Evolutionary conservation across 176 grass and related monocot species (phyloP).

Genomic region (Sorghum bicolor): DNA sequence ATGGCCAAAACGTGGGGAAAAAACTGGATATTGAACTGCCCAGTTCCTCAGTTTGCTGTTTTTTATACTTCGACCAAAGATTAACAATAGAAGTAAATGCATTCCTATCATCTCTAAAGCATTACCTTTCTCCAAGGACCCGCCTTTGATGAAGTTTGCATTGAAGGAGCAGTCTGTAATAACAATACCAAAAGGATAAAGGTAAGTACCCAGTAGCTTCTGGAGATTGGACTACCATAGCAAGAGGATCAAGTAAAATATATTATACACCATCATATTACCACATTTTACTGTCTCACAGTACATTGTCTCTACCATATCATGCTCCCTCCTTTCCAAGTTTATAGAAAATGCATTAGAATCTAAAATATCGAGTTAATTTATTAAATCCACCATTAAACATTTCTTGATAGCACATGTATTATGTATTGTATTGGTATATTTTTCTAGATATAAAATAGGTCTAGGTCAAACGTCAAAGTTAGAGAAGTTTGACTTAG

Average conservation of each 20-base stretch:
- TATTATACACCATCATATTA: slow-evolving; percentile 6
- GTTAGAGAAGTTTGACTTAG: neutral
- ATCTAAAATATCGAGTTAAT: neutral
- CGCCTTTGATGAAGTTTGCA: slow-evolving; percentile 84
- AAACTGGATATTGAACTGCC: neutral
- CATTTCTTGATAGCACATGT: neutral
- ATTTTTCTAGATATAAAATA: neutral
- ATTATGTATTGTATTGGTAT: neutral
- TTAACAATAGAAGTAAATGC: slow-evolving; percentile 12
- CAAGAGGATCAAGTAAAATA: neutral
- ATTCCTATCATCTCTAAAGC: neutral
- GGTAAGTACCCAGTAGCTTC: neutral
- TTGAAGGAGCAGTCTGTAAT: slow-evolving; percentile 44
- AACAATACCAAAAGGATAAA: slow-evolving; percentile 20
- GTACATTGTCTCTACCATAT: slow-evolving; percentile 8
- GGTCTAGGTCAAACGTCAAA: neutral
- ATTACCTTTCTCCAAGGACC: slow-evolving; percentile 91
- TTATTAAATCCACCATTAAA: neutral
- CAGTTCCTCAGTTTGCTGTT: neutral
- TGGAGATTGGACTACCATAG: slow-evolving; percentile 9
- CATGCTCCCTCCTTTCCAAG: neutral
- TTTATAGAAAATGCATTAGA: neutral
- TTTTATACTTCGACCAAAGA: neutral
- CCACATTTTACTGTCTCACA: neutral
- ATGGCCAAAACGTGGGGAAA: neutral